Conservation (phyloP, 768 basidiomycete species). For the Lactarius trivialis region DNA sequence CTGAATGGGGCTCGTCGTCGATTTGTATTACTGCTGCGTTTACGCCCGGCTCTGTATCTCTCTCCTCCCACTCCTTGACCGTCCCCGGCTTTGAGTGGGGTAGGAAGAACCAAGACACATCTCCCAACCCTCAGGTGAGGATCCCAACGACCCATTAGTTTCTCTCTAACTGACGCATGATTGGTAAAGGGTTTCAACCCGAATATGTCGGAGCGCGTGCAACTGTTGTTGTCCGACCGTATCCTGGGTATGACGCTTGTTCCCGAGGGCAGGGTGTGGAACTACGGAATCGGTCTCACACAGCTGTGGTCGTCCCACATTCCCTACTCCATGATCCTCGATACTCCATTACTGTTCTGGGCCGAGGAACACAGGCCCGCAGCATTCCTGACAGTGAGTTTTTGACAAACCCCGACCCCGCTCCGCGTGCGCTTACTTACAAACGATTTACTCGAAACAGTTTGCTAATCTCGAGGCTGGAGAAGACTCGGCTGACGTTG, state of each 20-base stretch:
- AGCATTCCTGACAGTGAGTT: constrained; percentile 82
- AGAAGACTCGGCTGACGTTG: constrained; percentile 92
- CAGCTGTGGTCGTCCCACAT: constrained; percentile 83
- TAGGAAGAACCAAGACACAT: constrained; percentile 83
- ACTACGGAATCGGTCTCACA: constrained; percentile 90
- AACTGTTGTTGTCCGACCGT: constrained; percentile 88
- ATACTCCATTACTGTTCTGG: constrained; percentile 95
- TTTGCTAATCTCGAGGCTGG: constrained; percentile 87
- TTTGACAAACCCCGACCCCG: not conserved
- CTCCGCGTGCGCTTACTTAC: constrained; percentile 7
- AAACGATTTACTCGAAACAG: constrained; percentile 34
- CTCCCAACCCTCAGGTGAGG: constrained; percentile 66
- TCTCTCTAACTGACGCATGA: constrained; percentile 1
- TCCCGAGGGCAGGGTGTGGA: constrained; percentile 93
- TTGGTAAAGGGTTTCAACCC: constrained; percentile 81
- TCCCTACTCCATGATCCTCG: constrained; percentile 76
- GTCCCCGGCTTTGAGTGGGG: constrained; percentile 98
- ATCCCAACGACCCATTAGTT: not conserved
- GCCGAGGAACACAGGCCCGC: constrained; percentile 91
- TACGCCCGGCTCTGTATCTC: constrained; percentile 94
- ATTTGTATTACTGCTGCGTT: constrained; percentile 94
- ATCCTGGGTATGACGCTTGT: constrained; percentile 94
- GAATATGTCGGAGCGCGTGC: constrained; percentile 96
- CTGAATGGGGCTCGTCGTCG: constrained; percentile 89
- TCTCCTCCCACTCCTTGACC: constrained; percentile 86